Conservation (phyloP, 2,329 filamentous ascomycete species). For the Claviceps citrina region DNA sequence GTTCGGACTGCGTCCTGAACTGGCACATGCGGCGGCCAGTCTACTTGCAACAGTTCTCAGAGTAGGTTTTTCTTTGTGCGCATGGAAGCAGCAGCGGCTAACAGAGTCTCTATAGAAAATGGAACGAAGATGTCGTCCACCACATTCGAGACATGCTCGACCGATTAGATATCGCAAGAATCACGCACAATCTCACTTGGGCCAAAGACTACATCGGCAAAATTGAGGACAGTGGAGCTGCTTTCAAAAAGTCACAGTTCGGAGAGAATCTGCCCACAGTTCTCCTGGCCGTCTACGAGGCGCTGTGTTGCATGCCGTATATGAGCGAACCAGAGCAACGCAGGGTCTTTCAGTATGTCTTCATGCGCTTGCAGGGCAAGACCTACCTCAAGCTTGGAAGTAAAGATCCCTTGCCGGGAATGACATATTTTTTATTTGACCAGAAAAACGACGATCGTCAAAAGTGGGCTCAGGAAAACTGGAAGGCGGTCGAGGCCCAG, state of each 20-base stretch:
- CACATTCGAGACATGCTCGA: conserved; percentile 42
- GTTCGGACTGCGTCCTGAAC: conserved; percentile 55
- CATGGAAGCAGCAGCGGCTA: conserved; percentile 6
- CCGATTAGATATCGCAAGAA: conserved; percentile 44
- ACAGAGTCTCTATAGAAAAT: conserved; percentile 19
- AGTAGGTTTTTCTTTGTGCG: conserved; percentile 26
- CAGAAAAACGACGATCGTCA: conserved; percentile 40
- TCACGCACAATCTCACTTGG: conserved; percentile 41
- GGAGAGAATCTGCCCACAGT: conserved; percentile 38
- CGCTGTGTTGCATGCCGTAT: conserved; percentile 69
- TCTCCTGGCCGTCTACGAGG: conserved; percentile 73
- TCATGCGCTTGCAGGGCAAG: conserved; percentile 55
- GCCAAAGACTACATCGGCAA: conserved; percentile 40
- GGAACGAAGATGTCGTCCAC: conserved; percentile 34
- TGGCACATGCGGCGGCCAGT: conserved; percentile 56
- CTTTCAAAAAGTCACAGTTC: conserved; percentile 32
- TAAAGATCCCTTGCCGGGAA: conserved; percentile 61
- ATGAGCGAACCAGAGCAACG: conserved; percentile 40
- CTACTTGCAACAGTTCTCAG: conserved; percentile 46
- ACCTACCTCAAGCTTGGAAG: conserved; percentile 62
- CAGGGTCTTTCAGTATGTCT: conserved; percentile 62
- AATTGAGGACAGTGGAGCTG: conserved; percentile 30
- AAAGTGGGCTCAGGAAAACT: conserved; percentile 24
- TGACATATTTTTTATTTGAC: conserved; percentile 68
- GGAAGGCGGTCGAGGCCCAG: conserved; percentile 36